Evolutionary conservation across 306 rosid species (phyloP).

Genomic region (Gynostemma pentaphyllum): DNA sequence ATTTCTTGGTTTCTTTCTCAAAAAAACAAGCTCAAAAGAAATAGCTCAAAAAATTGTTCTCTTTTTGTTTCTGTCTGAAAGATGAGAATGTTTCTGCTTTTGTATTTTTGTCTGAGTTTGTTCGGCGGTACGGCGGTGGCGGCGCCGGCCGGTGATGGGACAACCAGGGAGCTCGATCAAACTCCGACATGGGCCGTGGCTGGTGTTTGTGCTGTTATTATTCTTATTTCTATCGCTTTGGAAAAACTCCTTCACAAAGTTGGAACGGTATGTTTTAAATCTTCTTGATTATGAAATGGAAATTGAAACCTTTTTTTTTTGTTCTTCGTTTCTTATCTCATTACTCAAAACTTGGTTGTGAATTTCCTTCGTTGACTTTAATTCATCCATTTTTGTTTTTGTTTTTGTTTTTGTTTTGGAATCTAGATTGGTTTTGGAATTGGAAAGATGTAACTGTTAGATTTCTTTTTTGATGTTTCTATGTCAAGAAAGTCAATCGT

Average conservation of each 20-base stretch:
- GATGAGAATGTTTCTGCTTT: constrained; percentile 5
- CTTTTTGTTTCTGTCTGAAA: neutral
- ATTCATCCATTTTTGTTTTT: neutral
- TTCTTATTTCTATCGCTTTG: constrained; percentile 48
- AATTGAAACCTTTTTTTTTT: neutral
- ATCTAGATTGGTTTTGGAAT: too few species aligned
- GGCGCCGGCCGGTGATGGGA: constrained; percentile 22
- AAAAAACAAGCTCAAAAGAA: neutral
- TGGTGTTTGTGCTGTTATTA: constrained; percentile 63
- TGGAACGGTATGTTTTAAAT: constrained; percentile 42
- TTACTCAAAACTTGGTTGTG: neutral
- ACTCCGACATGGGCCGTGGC: constrained; percentile 98
- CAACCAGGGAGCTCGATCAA: constrained; percentile 47
- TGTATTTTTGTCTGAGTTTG: neutral
- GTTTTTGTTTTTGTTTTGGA: too few species aligned
- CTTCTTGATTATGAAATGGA: neutral
- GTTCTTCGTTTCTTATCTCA: neutral
- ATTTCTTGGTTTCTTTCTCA: neutral
- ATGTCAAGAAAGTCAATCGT: neutral
- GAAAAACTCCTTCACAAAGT: constrained; percentile 69
- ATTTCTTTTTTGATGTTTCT: neutral
- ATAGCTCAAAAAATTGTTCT: too few species aligned
- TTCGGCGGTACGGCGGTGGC: constrained; percentile 32
- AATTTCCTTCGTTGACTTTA: neutral
- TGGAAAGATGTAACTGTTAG: neutral